Evolutionary conservation across 2,329 filamentous ascomycete genomes (phyloP).

Genomic region (Rhynchosporium agropyri): DNA sequence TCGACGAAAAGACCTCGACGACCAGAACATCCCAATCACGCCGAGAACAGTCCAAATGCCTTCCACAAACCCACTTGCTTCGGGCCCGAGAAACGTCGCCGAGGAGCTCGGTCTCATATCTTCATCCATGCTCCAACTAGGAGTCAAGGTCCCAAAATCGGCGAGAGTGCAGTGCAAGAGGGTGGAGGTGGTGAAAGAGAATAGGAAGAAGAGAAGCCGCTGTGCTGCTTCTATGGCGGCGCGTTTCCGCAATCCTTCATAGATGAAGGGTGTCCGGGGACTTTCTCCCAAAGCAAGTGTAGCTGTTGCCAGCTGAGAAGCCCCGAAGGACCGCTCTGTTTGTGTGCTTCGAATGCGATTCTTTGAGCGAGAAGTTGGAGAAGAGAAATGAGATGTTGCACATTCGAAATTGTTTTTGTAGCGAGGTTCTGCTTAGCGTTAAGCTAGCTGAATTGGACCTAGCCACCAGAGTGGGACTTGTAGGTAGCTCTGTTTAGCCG

Average conservation of each 20-base stretch:
- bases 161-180: slow-evolving; percentile 40
- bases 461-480: slow-evolving; percentile 15
- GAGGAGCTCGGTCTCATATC: slow-evolving; percentile 79
- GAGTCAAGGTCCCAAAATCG: slow-evolving; percentile 39
- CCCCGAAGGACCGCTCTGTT: slow-evolving; percentile 64
- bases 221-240: slow-evolving; percentile 97
- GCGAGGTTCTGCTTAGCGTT: slow-evolving; percentile 10
- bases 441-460: not conserved
- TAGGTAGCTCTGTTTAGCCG: slow-evolving; percentile 16
- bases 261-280: slow-evolving; percentile 86
- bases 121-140: slow-evolving; percentile 64
- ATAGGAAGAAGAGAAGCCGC: slow-evolving; percentile 76
- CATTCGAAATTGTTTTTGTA: slow-evolving; percentile 28
- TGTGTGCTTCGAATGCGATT: slow-evolving; percentile 99
- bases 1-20: slow-evolving; percentile 78
- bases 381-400: slow-evolving; percentile 41
- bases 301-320: slow-evolving; percentile 45
- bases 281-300: slow-evolving; percentile 97
- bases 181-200: slow-evolving; percentile 51
- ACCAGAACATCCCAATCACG: slow-evolving; percentile 50
- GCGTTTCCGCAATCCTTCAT: slow-evolving; percentile 83
- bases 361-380: slow-evolving; percentile 87
- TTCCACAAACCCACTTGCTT: slow-evolving; percentile 40
- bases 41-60: slow-evolving; percentile 47
- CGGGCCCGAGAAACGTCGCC: slow-evolving; percentile 43